Evolutionary conservation across 2,329 filamentous ascomycete genomes (phyloP).

Genomic region (Geosmithia morbida): DNA sequence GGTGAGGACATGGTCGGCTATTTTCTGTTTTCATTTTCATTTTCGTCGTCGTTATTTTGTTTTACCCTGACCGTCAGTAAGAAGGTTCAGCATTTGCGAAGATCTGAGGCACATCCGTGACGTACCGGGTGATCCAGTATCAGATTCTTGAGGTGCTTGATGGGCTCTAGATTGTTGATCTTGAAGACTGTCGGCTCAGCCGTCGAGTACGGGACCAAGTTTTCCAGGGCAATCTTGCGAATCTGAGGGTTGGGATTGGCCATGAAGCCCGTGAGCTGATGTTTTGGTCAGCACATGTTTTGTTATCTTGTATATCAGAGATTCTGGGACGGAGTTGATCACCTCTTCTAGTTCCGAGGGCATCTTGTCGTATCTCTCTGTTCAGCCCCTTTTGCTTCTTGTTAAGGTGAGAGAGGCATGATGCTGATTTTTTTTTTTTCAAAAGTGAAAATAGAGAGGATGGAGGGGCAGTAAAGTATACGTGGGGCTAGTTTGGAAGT

Average conservation of each 20-base stretch:
- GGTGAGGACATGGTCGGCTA: slow-evolving; percentile 83
- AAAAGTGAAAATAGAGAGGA: slow-evolving; percentile 3
- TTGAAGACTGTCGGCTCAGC: slow-evolving; percentile 74
- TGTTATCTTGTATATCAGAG: too few species aligned
- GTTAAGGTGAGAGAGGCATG: background rate
- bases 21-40: slow-evolving; percentile 38
- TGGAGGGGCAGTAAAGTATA: slow-evolving; percentile 5
- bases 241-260: slow-evolving; percentile 86
- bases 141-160: slow-evolving; percentile 78
- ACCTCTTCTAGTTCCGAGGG: slow-evolving; percentile 67
- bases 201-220: slow-evolving; percentile 70
- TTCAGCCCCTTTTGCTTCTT: background rate
- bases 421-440: background rate
- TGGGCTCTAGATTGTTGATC: slow-evolving; percentile 56
- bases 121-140: slow-evolving; percentile 70
- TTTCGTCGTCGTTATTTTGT: too few species aligned
- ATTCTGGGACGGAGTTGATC: slow-evolving; percentile 7
- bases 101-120: too few species aligned
- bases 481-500: too few species aligned
- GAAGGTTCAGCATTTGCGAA: background rate
- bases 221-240: slow-evolving; percentile 70
- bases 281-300: too few species aligned
- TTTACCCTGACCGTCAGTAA: background rate
- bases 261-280: slow-evolving; percentile 80
- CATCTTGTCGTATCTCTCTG: slow-evolving; percentile 30